phyloP scores from a whole-genome alignment of 306 rosid genomes.

The Trifolium fragiferum region DNA sequence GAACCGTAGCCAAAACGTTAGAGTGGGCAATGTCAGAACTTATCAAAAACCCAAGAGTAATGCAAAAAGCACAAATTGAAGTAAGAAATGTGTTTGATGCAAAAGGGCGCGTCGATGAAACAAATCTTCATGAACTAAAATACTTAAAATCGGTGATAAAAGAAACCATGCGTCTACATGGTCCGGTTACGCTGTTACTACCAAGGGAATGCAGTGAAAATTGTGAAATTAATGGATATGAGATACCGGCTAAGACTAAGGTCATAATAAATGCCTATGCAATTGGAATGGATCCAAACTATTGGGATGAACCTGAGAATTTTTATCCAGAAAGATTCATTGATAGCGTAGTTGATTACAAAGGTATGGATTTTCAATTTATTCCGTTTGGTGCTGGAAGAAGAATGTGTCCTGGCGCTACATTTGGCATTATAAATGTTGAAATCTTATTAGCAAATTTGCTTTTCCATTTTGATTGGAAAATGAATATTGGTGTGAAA shows the following conservation, averaged over 20 bases:
- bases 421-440: slow-evolving; percentile 36
- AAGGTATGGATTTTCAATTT: slow-evolving; percentile 41
- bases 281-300: slow-evolving; percentile 37
- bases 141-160: slow-evolving; percentile 39
- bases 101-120: slow-evolving; percentile 42
- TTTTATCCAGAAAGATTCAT: slow-evolving; percentile 46
- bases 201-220: slow-evolving; percentile 35
- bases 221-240: slow-evolving; percentile 39
- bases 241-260: slow-evolving; percentile 35
- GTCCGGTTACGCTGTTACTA: slow-evolving; percentile 37
- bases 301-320: slow-evolving; percentile 39
- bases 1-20: slow-evolving; percentile 34
- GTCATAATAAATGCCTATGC: slow-evolving; percentile 40
- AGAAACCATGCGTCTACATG: slow-evolving; percentile 43
- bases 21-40: slow-evolving; percentile 62
- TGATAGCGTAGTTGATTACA: slow-evolving; percentile 35
- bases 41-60: slow-evolving; percentile 44
- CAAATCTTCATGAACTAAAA: slow-evolving; percentile 11
- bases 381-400: slow-evolving; percentile 51
- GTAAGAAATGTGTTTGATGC: slow-evolving; percentile 41
- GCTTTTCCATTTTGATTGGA: slow-evolving; percentile 52
- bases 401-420: slow-evolving; percentile 44
- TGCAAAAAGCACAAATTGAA: slow-evolving; percentile 49
- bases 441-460: slow-evolving; percentile 41
- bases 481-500: slow-evolving; percentile 30